Evolutionary conservation across 2,329 filamentous ascomycete species (phyloP), one percentile per base, ranked within the genome.

Genomic region (Penicillium crustosum): DNA sequence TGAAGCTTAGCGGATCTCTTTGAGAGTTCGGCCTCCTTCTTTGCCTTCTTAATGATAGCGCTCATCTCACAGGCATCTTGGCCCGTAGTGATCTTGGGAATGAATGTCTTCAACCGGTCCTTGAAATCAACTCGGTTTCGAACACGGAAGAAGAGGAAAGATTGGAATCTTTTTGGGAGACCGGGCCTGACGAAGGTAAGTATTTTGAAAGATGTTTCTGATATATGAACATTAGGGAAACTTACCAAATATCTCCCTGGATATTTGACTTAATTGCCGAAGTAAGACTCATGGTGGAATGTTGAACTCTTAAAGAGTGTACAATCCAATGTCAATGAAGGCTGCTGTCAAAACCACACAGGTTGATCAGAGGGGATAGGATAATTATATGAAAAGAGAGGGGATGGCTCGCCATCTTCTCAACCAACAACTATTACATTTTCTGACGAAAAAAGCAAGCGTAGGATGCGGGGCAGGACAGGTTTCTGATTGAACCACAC

Each of bases 161-260:
- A 27, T 21, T 63, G 50, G 36, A 56, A 56, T 21, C 48, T 39
- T 33, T 56, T 56, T 3, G 53, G 53, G 4, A 56, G 31, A 45
- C 53, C 53, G 3, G 53, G 53, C 53, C 53, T 48, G 19, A 39
- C 15, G 4, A 9, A 21, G 9, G 6, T 49, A 10, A 48, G 51
- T 36, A 29, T 23, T 43, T 17, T 23, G 38, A 25, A 44, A 43
- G 27, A 33, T 7, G 1, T 45, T 42, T 49, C 38, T 1, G 33
- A 45, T 17, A 21, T 6, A 35, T 48, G 29, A n/a, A 7, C 5
- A 10, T 17, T 33, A 7, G 19, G 50, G 50, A 49, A 17, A 23
- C 57, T 3, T 53, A 62, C 61, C 61, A 64, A 31, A 64, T 51
- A 47, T 61, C 51, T 12, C 61, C 61, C 45, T 64, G 61, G 8